Conservation (phyloP, 2,329 filamentous ascomycete species). For the Leptographium galeiforme region DNA sequence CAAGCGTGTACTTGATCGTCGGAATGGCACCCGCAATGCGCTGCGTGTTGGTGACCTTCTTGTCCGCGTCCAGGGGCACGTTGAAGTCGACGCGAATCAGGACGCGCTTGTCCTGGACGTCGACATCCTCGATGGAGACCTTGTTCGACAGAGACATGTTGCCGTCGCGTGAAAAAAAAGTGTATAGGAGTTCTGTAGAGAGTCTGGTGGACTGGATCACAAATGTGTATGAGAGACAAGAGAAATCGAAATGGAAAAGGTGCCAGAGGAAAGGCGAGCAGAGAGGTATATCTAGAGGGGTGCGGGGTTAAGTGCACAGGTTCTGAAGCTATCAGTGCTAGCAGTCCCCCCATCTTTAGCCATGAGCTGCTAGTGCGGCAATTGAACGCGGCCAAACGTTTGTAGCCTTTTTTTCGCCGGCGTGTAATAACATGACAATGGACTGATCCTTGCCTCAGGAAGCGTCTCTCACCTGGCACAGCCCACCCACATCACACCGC, state of each 20-base stretch:
- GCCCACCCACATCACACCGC: not conserved
- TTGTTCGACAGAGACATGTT: constrained; percentile 98
- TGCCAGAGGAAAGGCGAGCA: not conserved
- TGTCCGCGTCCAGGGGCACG: constrained; percentile 84
- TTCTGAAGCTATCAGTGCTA: not conserved
- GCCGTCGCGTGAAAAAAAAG: constrained; percentile 1
- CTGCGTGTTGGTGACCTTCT: constrained; percentile 96
- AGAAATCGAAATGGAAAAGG: not conserved
- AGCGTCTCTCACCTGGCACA: not conserved
- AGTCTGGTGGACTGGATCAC: not conserved
- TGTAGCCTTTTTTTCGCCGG: not conserved
- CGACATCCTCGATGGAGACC: constrained; percentile 89
- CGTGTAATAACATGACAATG: not conserved
- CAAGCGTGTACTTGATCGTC: constrained; percentile 88
- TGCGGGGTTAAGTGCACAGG: not conserved
- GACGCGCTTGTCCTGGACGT: constrained; percentile 96
- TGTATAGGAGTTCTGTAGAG: not conserved
- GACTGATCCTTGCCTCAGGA: not conserved
- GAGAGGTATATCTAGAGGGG: not conserved
- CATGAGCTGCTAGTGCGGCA: not conserved
- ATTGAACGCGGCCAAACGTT: not conserved
- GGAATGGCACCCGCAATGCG: constrained; percentile 92
- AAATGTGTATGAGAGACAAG: not conserved
- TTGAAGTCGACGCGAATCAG: constrained; percentile 99
- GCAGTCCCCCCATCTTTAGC: not conserved